Percentiles rank a stretch among this genome's conserved stretches.
phyloP scores from a whole-genome alignment of 2,329 filamentous ascomycete species.

The Cucurbitaria berberidis region DNA sequence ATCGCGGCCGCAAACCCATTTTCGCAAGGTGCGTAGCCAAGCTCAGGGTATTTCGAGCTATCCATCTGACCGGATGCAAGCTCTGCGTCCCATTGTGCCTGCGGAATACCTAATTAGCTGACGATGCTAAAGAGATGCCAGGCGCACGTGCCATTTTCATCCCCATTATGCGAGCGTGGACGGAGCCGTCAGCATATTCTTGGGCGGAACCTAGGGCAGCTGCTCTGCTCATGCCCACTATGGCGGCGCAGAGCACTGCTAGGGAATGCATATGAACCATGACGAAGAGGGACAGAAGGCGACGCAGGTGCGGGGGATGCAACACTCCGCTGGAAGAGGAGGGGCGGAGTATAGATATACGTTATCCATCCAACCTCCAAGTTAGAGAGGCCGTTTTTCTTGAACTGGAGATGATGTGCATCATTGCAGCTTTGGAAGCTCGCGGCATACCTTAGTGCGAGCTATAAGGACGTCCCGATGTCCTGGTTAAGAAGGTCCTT shows the following conservation, averaged over 20 bases:
- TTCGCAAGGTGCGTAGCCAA: slow-evolving; percentile 39
- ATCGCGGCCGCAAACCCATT: slow-evolving; percentile 43
- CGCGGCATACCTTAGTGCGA: slow-evolving; percentile 3
- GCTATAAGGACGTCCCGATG: background rate
- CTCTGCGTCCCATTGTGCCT: slow-evolving; percentile 36
- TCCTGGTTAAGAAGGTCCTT: slow-evolving; percentile 16
- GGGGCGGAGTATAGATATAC: background rate
- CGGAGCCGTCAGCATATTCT: slow-evolving; percentile 44
- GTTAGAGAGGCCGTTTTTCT: background rate
- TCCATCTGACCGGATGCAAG: slow-evolving; percentile 35
- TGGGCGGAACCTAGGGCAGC: slow-evolving; percentile 33
- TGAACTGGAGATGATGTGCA: background rate
- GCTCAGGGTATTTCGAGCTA: slow-evolving; percentile 34
- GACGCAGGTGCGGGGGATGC: background rate
- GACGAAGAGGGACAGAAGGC: background rate
- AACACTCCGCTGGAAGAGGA: background rate
- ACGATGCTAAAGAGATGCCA: too few species aligned
- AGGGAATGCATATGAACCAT: slow-evolving; percentile 24
- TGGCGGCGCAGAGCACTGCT: slow-evolving; percentile 21
- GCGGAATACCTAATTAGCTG: too few species aligned
- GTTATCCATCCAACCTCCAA: background rate
- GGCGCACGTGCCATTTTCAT: slow-evolving; percentile 34
- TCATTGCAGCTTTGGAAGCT: background rate
- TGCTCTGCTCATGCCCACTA: slow-evolving; percentile 27
- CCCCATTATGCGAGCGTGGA: slow-evolving; percentile 44